Conservation (phyloP, 1,284 basidiomycete genomes). For the Ganoderma lingzhi region DNA sequence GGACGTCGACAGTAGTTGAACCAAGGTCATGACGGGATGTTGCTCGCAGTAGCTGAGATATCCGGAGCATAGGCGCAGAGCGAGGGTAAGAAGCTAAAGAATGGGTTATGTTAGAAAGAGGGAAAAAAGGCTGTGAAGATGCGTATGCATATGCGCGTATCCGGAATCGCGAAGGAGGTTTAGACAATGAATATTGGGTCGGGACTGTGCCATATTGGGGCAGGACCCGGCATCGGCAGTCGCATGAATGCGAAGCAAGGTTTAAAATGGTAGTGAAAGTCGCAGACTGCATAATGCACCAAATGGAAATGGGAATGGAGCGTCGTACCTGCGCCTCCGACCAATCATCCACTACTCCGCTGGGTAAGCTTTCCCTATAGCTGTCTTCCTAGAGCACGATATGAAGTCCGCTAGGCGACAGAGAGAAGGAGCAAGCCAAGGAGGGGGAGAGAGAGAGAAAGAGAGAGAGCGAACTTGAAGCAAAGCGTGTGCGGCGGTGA, state of each 20-base stretch:
- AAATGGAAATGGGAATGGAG: background rate
- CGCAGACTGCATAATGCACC: background rate
- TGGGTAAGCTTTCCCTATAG: background rate
- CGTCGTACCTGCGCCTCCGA: background rate
- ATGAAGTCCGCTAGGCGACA: background rate
- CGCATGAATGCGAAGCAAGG: background rate
- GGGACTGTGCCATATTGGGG: too few relatives aligned
- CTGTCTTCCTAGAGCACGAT: background rate
- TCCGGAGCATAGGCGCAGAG: slow-evolving; percentile 19
- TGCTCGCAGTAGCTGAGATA: slow-evolving; percentile 17
- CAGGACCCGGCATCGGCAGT: background rate
- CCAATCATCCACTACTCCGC: background rate
- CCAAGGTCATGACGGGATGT: slow-evolving; percentile 25
- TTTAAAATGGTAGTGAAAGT: background rate
- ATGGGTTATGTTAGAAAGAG: background rate
- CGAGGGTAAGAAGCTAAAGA: too few relatives aligned
- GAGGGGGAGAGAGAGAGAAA: background rate
- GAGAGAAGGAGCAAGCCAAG: background rate
- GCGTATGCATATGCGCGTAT: too few relatives aligned
- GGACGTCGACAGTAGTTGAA: background rate
- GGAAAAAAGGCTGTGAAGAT: background rate
- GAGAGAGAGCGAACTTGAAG: background rate
- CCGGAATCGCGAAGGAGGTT: too few relatives aligned
- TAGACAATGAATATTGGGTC: too few relatives aligned
- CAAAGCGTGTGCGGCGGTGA: background rate